These are phyloP conservation scores for Calvatia gigantea DNA, from an alignment of 768 basidiomycete genomes.

Conservation along the genomic window DNA sequence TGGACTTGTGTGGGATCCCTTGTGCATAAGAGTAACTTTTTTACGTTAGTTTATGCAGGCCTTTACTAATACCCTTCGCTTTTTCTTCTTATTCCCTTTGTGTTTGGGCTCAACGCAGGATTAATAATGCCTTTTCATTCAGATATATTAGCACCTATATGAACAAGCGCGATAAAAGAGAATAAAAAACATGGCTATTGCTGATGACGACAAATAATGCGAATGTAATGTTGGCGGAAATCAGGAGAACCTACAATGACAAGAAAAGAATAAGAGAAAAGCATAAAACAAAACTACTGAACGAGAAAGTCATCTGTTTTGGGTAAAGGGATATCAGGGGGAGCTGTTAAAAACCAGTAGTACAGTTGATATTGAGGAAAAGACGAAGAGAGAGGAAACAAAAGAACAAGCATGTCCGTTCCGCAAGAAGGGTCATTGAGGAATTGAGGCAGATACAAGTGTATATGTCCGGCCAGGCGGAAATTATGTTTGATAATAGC, in stretches of 20 bases:
- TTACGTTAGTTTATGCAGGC: no score
- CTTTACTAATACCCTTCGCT: background rate
- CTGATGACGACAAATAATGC: constrained; percentile 34
- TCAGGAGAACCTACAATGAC: constrained; percentile 23
- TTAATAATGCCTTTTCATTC: constrained; percentile 8
- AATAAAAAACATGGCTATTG: constrained; percentile 39
- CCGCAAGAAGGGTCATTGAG: background rate
- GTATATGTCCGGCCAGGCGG: constrained; percentile 5
- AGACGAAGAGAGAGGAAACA: background rate
- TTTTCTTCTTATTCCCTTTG: background rate
- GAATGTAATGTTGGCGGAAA: constrained; percentile 37
- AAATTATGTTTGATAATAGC: constrained; percentile 2
- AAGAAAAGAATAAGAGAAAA: constrained; percentile 14
- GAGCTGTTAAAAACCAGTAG: background rate
- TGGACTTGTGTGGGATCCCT: no score
- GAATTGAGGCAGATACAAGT: background rate
- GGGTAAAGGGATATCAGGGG: background rate
- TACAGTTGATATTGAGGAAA: constrained; percentile 7
- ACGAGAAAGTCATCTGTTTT: background rate
- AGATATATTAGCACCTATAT: constrained; percentile 14
- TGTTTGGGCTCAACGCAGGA: background rate
- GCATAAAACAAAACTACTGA: constrained; percentile 6
- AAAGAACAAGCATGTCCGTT: constrained; percentile 2
- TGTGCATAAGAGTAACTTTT: no score
- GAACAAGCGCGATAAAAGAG: constrained; percentile 12